Evolutionary conservation across 192 early-diverging fungal genomes (phyloP).

Genomic region (Pecoramyces ruminantium): DNA sequence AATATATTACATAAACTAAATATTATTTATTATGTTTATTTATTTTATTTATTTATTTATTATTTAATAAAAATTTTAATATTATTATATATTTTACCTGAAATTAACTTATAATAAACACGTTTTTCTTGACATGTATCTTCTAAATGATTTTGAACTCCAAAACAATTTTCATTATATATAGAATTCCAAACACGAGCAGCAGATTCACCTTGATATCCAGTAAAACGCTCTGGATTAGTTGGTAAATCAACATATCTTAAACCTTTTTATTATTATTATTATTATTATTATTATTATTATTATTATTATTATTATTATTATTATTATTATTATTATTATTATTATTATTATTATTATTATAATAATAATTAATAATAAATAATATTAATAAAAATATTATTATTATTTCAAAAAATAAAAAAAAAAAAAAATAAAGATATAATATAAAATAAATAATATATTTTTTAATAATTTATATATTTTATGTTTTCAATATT

Average conservation of each 20-base stretch:
- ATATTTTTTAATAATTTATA: too few relatives aligned
- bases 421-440: background rate
- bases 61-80: too few relatives aligned
- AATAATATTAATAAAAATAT: too few relatives aligned
- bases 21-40: too few relatives aligned
- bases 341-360: too few relatives aligned
- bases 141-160: slow-evolving; percentile 23
- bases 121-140: slow-evolving; percentile 63
- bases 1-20: too few relatives aligned
- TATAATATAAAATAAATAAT: background rate
- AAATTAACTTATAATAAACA: slow-evolving; percentile 59
- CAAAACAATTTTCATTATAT: slow-evolving; percentile 94
- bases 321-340: too few relatives aligned
- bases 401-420: background rate
- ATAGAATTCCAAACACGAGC: slow-evolving; percentile 87
- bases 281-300: background rate
- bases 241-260: slow-evolving; percentile 69
- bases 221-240: slow-evolving; percentile 95
- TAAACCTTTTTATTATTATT: slow-evolving; percentile 32
- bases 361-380: too few relatives aligned
- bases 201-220: slow-evolving; percentile 78
- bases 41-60: too few relatives aligned
- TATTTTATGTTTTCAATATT: slow-evolving; percentile 1
- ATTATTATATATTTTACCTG: slow-evolving; percentile 13
- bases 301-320: too few relatives aligned